phyloP scores from a whole-genome alignment of 306 rosid genomes.

The Casuarina glauca region DNA sequence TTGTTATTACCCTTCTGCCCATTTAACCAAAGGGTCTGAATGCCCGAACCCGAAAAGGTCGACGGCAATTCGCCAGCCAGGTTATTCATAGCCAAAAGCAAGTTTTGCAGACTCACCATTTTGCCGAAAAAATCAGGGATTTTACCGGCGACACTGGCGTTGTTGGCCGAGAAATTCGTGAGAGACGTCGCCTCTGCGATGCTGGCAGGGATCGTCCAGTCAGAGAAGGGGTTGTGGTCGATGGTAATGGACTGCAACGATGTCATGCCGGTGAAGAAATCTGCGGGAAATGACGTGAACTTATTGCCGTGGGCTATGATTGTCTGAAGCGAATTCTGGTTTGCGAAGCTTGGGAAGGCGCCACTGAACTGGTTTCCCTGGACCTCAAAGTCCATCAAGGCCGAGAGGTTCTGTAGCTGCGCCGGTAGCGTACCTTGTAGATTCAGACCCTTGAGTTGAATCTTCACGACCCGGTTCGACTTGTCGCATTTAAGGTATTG shows the following conservation, averaged over 20 bases:
- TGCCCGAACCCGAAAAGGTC: slow-evolving; percentile 39
- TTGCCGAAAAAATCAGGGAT: slow-evolving; percentile 58
- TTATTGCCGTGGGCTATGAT: slow-evolving; percentile 49
- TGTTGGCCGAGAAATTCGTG: slow-evolving; percentile 40
- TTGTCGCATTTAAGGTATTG: slow-evolving; percentile 28
- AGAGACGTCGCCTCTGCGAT: slow-evolving; percentile 39
- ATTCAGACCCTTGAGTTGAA: slow-evolving; percentile 53
- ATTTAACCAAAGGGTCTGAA: slow-evolving; percentile 59
- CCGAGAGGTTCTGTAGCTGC: slow-evolving; percentile 31
- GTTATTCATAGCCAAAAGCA: slow-evolving; percentile 50
- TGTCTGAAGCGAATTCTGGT: slow-evolving; percentile 30
- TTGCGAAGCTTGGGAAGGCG: slow-evolving; percentile 54
- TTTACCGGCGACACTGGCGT: slow-evolving; percentile 41
- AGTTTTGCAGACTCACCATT: slow-evolving; percentile 41
- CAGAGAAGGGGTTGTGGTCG: slow-evolving; percentile 46
- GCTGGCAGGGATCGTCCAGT: slow-evolving; percentile 57
- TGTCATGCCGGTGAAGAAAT: slow-evolving; percentile 52
- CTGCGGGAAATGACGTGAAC: slow-evolving; percentile 48
- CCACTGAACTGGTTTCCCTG: slow-evolving; percentile 54
- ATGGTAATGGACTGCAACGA: slow-evolving; percentile 38
- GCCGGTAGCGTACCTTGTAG: slow-evolving; percentile 63
- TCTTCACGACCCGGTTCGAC: slow-evolving; percentile 31
- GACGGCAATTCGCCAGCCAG: slow-evolving; percentile 65
- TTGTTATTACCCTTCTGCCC: slow-evolving; percentile 46
- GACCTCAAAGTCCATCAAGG: slow-evolving; percentile 49